A percentile compares a stretch with the other conserved stretches of the same genome.
These are phyloP conservation scores for Xylaria castorea DNA, from an alignment of 495 filamentous ascomycete species.

Conservation along the genomic window DNA sequence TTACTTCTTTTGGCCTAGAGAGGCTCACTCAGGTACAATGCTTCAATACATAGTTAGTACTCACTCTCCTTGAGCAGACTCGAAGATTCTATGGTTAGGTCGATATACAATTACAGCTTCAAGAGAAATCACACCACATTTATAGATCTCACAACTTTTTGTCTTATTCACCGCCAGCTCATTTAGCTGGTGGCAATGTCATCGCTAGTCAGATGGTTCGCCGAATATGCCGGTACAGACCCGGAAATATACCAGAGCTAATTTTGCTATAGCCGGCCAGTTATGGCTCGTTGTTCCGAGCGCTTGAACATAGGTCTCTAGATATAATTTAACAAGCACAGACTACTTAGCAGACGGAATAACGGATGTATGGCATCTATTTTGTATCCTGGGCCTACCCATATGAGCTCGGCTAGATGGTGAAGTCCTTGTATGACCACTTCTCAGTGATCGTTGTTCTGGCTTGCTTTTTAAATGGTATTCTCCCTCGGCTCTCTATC, in stretches of 20 bases:
- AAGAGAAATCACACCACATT: background rate
- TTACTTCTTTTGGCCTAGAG: background rate
- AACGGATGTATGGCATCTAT: background rate
- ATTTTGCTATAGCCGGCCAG: conserved; percentile 10
- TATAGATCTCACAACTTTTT: background rate
- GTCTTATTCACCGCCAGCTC: background rate
- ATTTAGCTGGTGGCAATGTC: background rate
- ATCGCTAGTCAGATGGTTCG: background rate
- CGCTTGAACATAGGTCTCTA: background rate
- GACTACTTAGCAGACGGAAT: background rate
- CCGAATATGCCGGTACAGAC: conserved; percentile 4
- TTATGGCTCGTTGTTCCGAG: background rate
- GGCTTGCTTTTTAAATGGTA: conserved; percentile 78
- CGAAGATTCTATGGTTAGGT: background rate
- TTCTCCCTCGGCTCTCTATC: conserved; percentile 78
- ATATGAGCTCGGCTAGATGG: conserved; percentile 31
- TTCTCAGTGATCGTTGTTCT: conserved; percentile 86
- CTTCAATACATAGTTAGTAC: background rate
- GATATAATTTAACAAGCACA: background rate
- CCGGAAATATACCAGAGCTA: background rate
- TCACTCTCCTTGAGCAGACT: background rate
- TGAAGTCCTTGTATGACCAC: conserved; percentile 96
- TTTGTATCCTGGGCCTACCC: background rate
- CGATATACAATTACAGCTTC: background rate
- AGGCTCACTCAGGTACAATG: background rate